Evolutionary conservation across 345 rosid genomes (phyloP), one percentile per base, ranked within the genome.

Genomic region (Lepidium didymum): DNA sequence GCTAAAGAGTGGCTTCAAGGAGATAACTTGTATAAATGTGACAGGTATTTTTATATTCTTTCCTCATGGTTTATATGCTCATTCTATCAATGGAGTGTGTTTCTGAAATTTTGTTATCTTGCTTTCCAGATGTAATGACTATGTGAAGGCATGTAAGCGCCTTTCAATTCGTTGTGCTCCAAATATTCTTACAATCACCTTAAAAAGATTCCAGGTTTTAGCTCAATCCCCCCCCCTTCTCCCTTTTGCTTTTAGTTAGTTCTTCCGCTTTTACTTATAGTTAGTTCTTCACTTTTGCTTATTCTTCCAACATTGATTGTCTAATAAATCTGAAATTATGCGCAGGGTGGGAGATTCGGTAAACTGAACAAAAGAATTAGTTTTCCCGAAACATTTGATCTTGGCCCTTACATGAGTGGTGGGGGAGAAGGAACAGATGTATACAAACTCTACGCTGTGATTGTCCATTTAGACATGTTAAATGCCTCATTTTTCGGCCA

Each of bases 401-500:
- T 94, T 45, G 80, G 84, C 77, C 96, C 93, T 58, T 94, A 89
- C 81, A 89, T 85, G 90, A 94, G 90, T 59, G 74, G 78, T 70
- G 81, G 63, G 65, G 93, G 82, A 73, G 90, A 85, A 76, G 87
- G 81, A 40, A 62, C 86, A n/a, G 84, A 89, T 78, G 38, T 85
- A 9, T 91, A 87, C 89, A 86, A 75, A 81, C 96, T 94, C 2
- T 94, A 91, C 61, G 96, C 96, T 1, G 97, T 91, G 58, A 96
- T 89, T 67, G 99, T 94, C 67, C 99, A 91, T 56, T 76, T 94
- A 59, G 99, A 94, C 73, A 84, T 87, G 97, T 84, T 91, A 55
- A 94, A 94, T 80, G 97, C 99, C 19, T 89, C 99, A 8, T 91
- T 81, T 79, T 91, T 91, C 55, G 99, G 99, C 58, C 99, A 94